phyloP scores from a whole-genome alignment of 768 basidiomycete species.

The Amanita exitialis region DNA sequence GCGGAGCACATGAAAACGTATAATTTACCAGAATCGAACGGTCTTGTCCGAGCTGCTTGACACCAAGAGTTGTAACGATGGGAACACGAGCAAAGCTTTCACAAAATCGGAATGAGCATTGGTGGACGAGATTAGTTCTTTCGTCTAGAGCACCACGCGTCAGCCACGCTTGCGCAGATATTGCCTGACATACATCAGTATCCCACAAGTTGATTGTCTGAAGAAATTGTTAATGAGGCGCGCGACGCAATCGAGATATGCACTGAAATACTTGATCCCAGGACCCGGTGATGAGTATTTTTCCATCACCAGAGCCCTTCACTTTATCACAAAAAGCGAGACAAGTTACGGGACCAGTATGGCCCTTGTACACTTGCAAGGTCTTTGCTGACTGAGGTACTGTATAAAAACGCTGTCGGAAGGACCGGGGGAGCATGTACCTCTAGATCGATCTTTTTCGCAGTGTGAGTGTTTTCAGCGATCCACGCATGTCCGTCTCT shows the following conservation, averaged over 20 bases:
- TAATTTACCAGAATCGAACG: constrained; percentile 71
- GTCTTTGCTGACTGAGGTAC: constrained; percentile 67
- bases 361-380: constrained; percentile 67
- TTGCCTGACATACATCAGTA: constrained; percentile 41
- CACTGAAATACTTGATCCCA: constrained; percentile 69
- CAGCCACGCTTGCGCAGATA: not conserved
- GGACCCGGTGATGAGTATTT: constrained; percentile 76
- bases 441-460: constrained; percentile 67
- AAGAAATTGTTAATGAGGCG: not conserved
- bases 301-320: constrained; percentile 27
- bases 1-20: not conserved
- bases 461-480: constrained; percentile 75
- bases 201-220: constrained; percentile 89
- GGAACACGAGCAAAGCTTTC: constrained; percentile 70
- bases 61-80: constrained; percentile 54
- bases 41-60: constrained; percentile 90
- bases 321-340: constrained; percentile 53
- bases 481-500: constrained; percentile 68
- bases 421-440: constrained; percentile 25
- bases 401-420: not conserved
- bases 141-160: constrained; percentile 39
- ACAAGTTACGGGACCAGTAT: constrained; percentile 82
- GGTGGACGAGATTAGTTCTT: constrained; percentile 57
- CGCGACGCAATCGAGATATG: not conserved
- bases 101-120: constrained; percentile 85